These are phyloP conservation scores for Nitzschia sp. DNA, from an alignment of 108 stramenopile species.

Conservation along the genomic window DNA sequence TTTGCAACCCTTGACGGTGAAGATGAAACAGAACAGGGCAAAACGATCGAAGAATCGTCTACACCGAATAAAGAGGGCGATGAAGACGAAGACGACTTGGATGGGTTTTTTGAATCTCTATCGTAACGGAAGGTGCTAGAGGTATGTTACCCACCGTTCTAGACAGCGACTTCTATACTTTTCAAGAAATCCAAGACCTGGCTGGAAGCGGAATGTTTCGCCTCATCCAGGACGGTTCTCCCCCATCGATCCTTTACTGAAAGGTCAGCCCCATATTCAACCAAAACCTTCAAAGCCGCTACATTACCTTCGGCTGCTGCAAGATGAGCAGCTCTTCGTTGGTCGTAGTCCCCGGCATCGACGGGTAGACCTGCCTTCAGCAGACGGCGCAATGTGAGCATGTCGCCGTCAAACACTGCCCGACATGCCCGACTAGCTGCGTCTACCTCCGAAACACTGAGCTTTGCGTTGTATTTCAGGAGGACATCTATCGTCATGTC, in stretches of 20 bases:
- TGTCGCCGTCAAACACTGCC: conserved; percentile 60
- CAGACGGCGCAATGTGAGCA: conserved; percentile 35
- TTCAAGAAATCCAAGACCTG: conserved; percentile 23
- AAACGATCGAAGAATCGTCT: neutral
- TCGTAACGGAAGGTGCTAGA: conserved; percentile 12
- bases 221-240: conserved; percentile 35
- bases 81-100: conserved; percentile 52
- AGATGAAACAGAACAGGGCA: neutral
- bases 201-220: conserved; percentile 19
- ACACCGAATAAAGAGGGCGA: conserved; percentile 2
- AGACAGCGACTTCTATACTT: neutral
- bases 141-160: neutral
- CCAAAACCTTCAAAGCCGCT: conserved; percentile 37
- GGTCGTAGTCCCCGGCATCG: conserved; percentile 58
- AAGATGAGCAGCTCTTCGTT: conserved; percentile 51
- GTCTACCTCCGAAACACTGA: conserved; percentile 35
- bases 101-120: conserved; percentile 72
- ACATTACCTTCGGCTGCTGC: conserved; percentile 54
- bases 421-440: conserved; percentile 51
- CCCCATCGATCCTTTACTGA: conserved; percentile 43
- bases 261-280: conserved; percentile 45
- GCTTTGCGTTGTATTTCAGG: conserved; percentile 33
- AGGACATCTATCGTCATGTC: conserved; percentile 42
- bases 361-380: conserved; percentile 45
- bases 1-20: conserved; percentile 58